A percentile compares a stretch with the other conserved stretches of the same genome.
phyloP scores from a whole-genome alignment of 2,329 filamentous ascomycete species.

The Scopulariopsis brevicaulis region DNA sequence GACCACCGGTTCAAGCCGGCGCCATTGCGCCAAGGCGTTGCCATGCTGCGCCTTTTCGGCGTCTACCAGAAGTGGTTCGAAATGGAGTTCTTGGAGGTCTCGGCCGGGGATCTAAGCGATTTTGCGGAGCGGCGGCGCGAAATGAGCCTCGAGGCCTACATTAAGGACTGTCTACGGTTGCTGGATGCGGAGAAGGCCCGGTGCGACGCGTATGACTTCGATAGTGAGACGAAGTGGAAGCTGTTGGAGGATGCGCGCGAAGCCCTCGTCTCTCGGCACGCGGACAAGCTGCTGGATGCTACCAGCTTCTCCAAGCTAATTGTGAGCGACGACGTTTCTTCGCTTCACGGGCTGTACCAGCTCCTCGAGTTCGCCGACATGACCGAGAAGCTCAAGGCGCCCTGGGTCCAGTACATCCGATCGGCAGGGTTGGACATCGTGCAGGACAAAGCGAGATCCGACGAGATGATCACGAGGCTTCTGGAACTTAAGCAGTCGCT shows the following conservation, averaged over 20 bases:
- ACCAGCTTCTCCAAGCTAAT: conserved; percentile 63
- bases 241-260: conserved; percentile 64
- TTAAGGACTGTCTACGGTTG: conserved; percentile 55
- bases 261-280: conserved; percentile 58
- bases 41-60: conserved; percentile 75
- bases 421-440: conserved; percentile 67
- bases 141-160: conserved; percentile 62
- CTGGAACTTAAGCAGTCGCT: conserved; percentile 71
- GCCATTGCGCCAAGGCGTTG: conserved; percentile 64
- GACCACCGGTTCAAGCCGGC: conserved; percentile 44
- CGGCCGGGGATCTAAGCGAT: conserved; percentile 53
- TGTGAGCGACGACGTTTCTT: conserved; percentile 53
- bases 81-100: conserved; percentile 56
- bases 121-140: conserved; percentile 59
- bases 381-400: conserved; percentile 54
- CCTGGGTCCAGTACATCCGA: conserved; percentile 73
- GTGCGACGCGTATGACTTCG: conserved; percentile 72
- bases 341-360: conserved; percentile 66
- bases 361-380: conserved; percentile 63
- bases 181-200: conserved; percentile 62
- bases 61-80: conserved; percentile 77
- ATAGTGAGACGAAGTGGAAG: conserved; percentile 69
- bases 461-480: conserved; percentile 78
- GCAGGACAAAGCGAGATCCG: conserved; percentile 63
- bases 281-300: conserved; percentile 52